These are phyloP conservation scores for Alternaria hordeiaustralica DNA, from an alignment of 2,329 filamentous ascomycete species.

Conservation along the genomic window DNA sequence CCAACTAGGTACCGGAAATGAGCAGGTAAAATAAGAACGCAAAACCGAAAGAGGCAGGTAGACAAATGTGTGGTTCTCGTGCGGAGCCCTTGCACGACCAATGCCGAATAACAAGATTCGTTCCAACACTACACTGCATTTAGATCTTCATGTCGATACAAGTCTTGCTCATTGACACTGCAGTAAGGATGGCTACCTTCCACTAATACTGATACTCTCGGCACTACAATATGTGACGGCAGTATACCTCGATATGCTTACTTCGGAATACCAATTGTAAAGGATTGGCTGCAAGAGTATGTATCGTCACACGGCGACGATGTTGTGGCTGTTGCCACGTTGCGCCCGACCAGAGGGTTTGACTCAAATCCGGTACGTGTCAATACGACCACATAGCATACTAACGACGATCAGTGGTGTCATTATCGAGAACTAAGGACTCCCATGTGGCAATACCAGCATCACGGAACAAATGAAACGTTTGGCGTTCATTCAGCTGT, in stretches of 20 bases:
- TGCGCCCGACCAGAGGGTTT: constrained; percentile 9
- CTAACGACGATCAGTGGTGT: neutral
- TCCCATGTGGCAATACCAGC: neutral
- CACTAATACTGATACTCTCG: neutral
- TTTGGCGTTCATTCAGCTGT: neutral
- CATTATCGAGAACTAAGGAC: neutral
- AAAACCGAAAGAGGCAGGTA: neutral
- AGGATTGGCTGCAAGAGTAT: neutral
- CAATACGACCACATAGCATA: neutral
- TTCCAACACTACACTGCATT: neutral
- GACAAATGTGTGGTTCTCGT: neutral
- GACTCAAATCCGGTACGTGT: neutral
- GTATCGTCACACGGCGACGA: constrained; percentile 12
- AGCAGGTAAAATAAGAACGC: neutral
- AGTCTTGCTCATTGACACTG: neutral
- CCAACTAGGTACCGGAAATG: constrained; percentile 14
- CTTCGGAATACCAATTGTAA: neutral
- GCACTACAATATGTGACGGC: neutral
- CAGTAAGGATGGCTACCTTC: neutral
- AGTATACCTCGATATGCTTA: neutral
- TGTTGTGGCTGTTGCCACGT: constrained; percentile 24
- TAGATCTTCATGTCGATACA: neutral
- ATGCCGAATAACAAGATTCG: neutral
- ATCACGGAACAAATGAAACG: neutral
- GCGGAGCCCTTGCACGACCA: neutral